Base-by-base conservation (phyloP, 2,329 filamentous ascomycete genomes). In the Escovopsis sp. region DNA sequence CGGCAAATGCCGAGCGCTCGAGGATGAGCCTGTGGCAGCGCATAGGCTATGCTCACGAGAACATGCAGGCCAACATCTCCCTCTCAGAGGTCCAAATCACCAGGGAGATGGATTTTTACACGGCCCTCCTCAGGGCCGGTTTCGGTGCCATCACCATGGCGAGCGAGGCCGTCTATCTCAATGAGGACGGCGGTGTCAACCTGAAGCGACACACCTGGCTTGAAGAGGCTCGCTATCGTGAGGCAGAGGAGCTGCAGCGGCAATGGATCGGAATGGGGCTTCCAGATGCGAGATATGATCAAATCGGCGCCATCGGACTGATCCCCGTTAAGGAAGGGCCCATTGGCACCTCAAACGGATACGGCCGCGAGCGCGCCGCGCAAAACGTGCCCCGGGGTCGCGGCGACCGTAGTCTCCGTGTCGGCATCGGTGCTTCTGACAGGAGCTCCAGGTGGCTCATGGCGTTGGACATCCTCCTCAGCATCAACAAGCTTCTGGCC, bases 91-190 rank as follows among this genome's bases (percentile, higher is more conserved):
- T 95, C 33, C 77, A 80, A 11, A 75, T 96, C 43, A 85, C 80
- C 36, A 79, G 83, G 67, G 79, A 86, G 43, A 93, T 96, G 69
- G 91, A 98, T 58, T 95, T 96, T 56, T 98, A 96, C 58, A 94
- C 87, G 0, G 84, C 86, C 0, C 68, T 96, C 4, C 70, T 96
- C 3, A 80, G 88, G 46, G 77, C 86, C 33, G 91, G 91, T 0
- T 95, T 95, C 55, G 80, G 80, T 10, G 80, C 89, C 11, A 77
- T 96, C 47, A 94, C 86, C 1, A 89, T 93, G 60, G 91, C 91
- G 1, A 94, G 86, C 53, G 88, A 96, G 60, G 89, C 89, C 4
- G 91, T 96, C 0, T 96, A 94, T 55, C 68, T 98, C 10, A 94
- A 95, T 47, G 89, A 96, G 60, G 89, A 89, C 38, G 76, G 76